A percentile compares a stretch with the other conserved stretches of the same genome.
Evolutionary conservation across 2,329 filamentous ascomycete species (phyloP).

Genomic region (Hymenoscyphus fraxineus): DNA sequence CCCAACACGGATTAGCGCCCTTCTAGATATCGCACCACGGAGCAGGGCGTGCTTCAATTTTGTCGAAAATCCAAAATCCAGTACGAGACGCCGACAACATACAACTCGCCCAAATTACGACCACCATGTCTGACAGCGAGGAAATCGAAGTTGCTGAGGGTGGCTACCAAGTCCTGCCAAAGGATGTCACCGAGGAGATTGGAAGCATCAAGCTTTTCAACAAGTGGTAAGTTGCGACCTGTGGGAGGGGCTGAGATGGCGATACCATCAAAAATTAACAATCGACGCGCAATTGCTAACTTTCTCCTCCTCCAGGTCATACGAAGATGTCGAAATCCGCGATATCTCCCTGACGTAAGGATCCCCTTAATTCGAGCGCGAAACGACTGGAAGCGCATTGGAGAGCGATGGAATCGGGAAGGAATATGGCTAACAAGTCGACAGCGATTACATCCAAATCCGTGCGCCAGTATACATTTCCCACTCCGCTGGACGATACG

Average conservation of each 20-base stretch:
- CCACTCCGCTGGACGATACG: constrained; percentile 98
- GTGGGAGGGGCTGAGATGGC: constrained; percentile 8
- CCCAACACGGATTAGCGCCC: constrained; percentile 2
- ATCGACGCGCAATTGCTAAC: constrained; percentile 10
- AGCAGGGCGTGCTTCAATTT: constrained; percentile 6
- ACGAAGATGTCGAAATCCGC: constrained; percentile 99
- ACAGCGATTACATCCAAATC: constrained; percentile 99
- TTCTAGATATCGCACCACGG: constrained; percentile 7
- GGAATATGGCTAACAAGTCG: constrained; percentile 32
- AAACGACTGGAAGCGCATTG: constrained; percentile 10
- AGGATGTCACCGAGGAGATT: constrained; percentile 85
- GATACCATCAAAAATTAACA: background rate
- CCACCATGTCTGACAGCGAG: constrained; percentile 15
- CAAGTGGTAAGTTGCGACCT: constrained; percentile 61
- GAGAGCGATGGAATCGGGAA: background rate
- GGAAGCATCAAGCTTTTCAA: constrained; percentile 96
- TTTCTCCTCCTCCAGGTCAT: constrained; percentile 79
- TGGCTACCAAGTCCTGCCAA: constrained; percentile 64
- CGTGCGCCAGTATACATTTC: constrained; percentile 98
- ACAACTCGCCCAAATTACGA: constrained; percentile 6
- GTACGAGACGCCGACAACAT: constrained; percentile 1
- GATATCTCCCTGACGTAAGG: constrained; percentile 99
- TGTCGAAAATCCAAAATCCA: constrained; percentile 7
- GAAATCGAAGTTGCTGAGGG: constrained; percentile 12
- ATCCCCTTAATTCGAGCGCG: constrained; percentile 30